Percentiles rank a stretch among this genome's conserved stretches.
phyloP scores from a whole-genome alignment of 176 grass and related monocot species.

The Eleusine indica region DNA sequence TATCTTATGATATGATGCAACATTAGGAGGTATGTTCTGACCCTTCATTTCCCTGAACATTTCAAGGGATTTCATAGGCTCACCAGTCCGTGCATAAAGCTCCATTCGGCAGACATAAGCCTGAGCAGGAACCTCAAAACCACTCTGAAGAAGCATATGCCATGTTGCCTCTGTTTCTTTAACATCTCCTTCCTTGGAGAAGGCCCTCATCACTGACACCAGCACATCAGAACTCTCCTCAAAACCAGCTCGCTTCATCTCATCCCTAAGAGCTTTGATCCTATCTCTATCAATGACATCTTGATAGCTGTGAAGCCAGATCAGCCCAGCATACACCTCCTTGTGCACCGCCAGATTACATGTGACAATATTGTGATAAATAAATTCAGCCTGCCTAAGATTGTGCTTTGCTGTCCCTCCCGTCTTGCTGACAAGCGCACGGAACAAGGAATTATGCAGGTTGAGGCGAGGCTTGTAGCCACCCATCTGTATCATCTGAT shows the following conservation, averaged over 20 bases:
- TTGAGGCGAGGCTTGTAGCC: slow-evolving; percentile 77
- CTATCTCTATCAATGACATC: slow-evolving; percentile 80
- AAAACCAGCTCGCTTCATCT: slow-evolving; percentile 66
- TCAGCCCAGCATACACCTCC: slow-evolving; percentile 82
- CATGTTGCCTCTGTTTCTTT: slow-evolving; percentile 79
- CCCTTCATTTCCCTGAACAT: slow-evolving; percentile 89
- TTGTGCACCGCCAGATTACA: slow-evolving; percentile 64
- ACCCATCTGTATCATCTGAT: slow-evolving; percentile 93
- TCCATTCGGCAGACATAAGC: slow-evolving; percentile 95
- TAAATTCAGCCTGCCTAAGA: slow-evolving; percentile 85
- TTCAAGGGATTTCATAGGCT: slow-evolving; percentile 84
- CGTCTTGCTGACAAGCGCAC: slow-evolving; percentile 68
- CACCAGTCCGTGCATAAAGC: slow-evolving; percentile 55
- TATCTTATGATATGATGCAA: slow-evolving; percentile 92
- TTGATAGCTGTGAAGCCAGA: slow-evolving; percentile 99
- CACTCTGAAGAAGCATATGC: slow-evolving; percentile 63
- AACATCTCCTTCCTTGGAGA: slow-evolving; percentile 83
- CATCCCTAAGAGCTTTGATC: slow-evolving; percentile 68
- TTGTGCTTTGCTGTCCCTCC: slow-evolving; percentile 80
- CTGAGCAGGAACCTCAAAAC: slow-evolving; percentile 63
- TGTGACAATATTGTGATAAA: slow-evolving; percentile 86
- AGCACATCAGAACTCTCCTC: slow-evolving; percentile 79
- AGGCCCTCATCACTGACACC: slow-evolving; percentile 87
- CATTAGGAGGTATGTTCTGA: slow-evolving; percentile 55
- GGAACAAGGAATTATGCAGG: slow-evolving; percentile 90